Percentiles rank a stretch among this genome's conserved stretches.
Evolutionary conservation across 495 filamentous ascomycete genomes (phyloP).

Genomic region (Annulohypoxylon moriforme): DNA sequence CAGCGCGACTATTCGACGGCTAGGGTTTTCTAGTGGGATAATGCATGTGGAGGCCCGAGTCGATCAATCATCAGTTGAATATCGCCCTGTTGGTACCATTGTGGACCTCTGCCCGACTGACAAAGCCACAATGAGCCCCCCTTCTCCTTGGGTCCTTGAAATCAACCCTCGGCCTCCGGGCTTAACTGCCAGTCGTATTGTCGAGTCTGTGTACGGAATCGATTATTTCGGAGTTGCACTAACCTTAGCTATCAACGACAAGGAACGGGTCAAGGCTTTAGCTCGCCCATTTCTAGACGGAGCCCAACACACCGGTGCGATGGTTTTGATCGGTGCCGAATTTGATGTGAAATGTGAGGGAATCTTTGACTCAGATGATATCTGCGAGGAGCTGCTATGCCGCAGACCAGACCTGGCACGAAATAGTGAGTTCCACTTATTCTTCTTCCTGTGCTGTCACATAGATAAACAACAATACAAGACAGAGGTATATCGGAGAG

Average conservation of each 20-base stretch:
- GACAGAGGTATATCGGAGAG: too few species aligned
- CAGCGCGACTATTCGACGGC: conserved; percentile 42
- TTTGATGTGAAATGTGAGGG: conserved; percentile 44
- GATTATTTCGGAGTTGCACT: conserved; percentile 54
- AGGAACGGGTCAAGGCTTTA: conserved; percentile 42
- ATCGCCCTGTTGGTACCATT: conserved; percentile 29
- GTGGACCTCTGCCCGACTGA: conserved; percentile 24
- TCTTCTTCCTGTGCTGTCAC: too few species aligned
- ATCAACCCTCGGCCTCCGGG: conserved; percentile 55
- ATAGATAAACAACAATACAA: not conserved
- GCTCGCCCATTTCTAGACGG: conserved; percentile 46
- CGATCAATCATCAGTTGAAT: conserved; percentile 38
- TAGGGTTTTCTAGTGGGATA: conserved; percentile 42
- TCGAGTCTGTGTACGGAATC: conserved; percentile 54
- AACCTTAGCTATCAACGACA: conserved; percentile 47
- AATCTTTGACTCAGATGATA: conserved; percentile 54
- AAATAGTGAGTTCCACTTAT: conserved; percentile 30
- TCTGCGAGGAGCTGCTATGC: conserved; percentile 49
- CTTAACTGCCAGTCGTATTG: conserved; percentile 43
- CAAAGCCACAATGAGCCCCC: not conserved
- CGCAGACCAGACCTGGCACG: conserved; percentile 49
- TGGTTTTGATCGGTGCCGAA: conserved; percentile 45
- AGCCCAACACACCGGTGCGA: conserved; percentile 42
- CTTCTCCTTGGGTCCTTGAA: conserved; percentile 51
- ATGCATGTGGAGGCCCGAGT: conserved; percentile 49